Conservation (phyloP, 2,329 filamentous ascomycete genomes). For the Didymella sp. region DNA sequence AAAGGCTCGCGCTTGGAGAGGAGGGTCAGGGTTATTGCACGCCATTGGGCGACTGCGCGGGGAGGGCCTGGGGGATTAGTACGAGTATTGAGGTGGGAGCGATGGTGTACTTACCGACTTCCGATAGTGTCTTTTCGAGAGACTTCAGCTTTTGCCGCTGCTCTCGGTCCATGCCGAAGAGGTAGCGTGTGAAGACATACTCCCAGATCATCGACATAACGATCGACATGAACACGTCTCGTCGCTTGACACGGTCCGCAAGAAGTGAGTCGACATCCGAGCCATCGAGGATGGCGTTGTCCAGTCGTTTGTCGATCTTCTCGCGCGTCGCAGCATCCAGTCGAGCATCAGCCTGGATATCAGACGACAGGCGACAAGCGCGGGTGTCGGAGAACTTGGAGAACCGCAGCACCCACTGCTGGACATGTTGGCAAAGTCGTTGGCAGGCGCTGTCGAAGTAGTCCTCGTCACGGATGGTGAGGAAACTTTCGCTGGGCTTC, state of each 20-base stretch:
- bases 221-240: constrained; percentile 98
- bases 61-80: constrained; percentile 62
- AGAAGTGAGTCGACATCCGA: constrained; percentile 91
- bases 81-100: neutral
- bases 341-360: constrained; percentile 71
- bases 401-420: constrained; percentile 97
- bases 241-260: constrained; percentile 82
- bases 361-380: constrained; percentile 79
- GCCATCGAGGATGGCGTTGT: constrained; percentile 93
- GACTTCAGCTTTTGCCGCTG: constrained; percentile 97
- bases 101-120: constrained; percentile 66
- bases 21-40: constrained; percentile 90
- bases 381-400: constrained; percentile 96
- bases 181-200: constrained; percentile 95
- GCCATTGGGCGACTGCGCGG: constrained; percentile 94
- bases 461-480: constrained; percentile 84
- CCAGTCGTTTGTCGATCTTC: constrained; percentile 90
- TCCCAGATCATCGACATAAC: constrained; percentile 99
- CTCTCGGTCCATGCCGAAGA: constrained; percentile 98
- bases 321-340: constrained; percentile 58
- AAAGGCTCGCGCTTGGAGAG: constrained; percentile 83
- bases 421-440: constrained; percentile 91
- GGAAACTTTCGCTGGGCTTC: constrained; percentile 72
- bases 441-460: constrained; percentile 95
- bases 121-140: constrained; percentile 87